Base-by-base conservation (phyloP, 441 rosid genomes). In the Cnidoscolus chayamansa region DNA sequence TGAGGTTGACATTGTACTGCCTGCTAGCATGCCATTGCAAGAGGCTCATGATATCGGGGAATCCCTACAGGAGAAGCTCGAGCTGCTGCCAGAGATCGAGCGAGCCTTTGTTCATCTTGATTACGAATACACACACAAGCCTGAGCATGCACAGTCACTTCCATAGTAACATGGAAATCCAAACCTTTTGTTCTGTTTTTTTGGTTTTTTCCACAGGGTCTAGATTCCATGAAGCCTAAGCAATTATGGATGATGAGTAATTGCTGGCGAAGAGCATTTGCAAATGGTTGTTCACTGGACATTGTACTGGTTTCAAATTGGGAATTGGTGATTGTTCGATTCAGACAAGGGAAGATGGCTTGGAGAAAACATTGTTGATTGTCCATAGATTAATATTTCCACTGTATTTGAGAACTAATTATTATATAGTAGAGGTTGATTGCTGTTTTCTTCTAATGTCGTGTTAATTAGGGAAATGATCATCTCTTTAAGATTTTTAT, bases 51-150 rank as follows among this genome's bases (percentile, higher is more conserved):
- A 94, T 61, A 94, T 91, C 0, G 98, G 98, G 10, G 98, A 94
- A 68, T 78, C 91, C 4, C 75, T 94, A 67, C 97, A 94, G 80
- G 98, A 89, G 80, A 94, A 91, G 87, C 90, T 94, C 0, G 97
- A 91, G 82, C 86, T 75, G 49, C 82, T 94, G 66, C 88, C 90
- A 0, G 97, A 91, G 76, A 94, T 91, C 0, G 98, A 94, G 80
- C 81, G 98, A 0, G 98, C 97, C 53, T 94, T 94, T 75, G 98
- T 94, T 75, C 98, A 94, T 80, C 97, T 94, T 13, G 98, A 94
- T 70, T 91, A 91, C 10, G 98, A 94, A 83, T 94, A 71, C 81
- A 83, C 87, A 17, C 98, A 94, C 88, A 94, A 86, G 78, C 98
- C 97, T 0, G 98, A 94, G 85, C 98, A 94, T 54, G 93, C 91